Percentiles rank a stretch among this genome's conserved stretches.
Conservation (phyloP, 2,329 filamentous ascomycete species). For the Penicillium capsulatum region DNA sequence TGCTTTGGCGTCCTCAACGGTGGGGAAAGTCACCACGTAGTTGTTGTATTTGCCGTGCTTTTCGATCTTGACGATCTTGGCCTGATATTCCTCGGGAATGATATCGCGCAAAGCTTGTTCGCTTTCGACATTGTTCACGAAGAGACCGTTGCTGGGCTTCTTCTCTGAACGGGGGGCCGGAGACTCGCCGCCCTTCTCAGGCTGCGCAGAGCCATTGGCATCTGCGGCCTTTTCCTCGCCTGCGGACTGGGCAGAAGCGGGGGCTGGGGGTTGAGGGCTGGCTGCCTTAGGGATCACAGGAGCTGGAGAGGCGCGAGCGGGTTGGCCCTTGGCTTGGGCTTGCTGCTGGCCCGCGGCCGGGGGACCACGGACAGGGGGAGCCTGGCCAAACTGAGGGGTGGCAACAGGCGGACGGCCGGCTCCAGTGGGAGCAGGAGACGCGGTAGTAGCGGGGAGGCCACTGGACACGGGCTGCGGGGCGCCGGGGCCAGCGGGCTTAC, state of each 20-base stretch:
- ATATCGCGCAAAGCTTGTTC: slow-evolving; percentile 79
- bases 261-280: slow-evolving; percentile 36
- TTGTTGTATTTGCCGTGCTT: slow-evolving; percentile 66
- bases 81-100: slow-evolving; percentile 75
- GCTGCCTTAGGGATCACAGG: slow-evolving; percentile 41
- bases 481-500: slow-evolving; percentile 60
- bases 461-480: slow-evolving; percentile 25
- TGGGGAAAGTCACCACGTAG: slow-evolving; percentile 79
- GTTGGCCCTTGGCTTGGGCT: slow-evolving; percentile 29
- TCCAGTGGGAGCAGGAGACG: slow-evolving; percentile 37
- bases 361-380: slow-evolving; percentile 31
- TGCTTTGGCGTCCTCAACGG: slow-evolving; percentile 70
- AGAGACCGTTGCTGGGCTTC: slow-evolving; percentile 75
- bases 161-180: slow-evolving; percentile 57
- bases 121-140: slow-evolving; percentile 79
- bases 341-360: slow-evolving; percentile 30
- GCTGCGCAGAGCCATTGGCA: slow-evolving; percentile 50
- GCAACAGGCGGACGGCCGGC: slow-evolving; percentile 34
- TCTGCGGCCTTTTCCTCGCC: slow-evolving; percentile 48
- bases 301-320: slow-evolving; percentile 39
- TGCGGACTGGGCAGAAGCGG: slow-evolving; percentile 41
- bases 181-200: slow-evolving; percentile 40
- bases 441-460: slow-evolving; percentile 29
- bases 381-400: slow-evolving; percentile 42
- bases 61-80: slow-evolving; percentile 73